Evolutionary conservation across 208 protist species (phyloP).

Genomic region (Leishmania mexicana): DNA sequence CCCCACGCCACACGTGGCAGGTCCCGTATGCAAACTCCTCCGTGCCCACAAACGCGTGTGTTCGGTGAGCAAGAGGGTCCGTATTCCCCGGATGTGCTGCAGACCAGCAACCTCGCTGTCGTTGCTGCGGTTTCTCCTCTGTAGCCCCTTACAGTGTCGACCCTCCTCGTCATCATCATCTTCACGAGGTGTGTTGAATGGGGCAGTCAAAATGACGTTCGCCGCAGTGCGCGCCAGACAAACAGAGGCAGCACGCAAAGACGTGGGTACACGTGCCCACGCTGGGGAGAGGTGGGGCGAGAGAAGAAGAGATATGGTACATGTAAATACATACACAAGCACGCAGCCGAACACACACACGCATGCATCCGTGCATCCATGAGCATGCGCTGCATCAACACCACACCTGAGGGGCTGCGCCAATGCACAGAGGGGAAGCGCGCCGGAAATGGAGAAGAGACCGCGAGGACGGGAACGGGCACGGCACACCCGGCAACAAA

Average conservation of each 20-base stretch:
- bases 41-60: neutral
- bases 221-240: neutral
- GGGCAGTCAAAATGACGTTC: neutral
- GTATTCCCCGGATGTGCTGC: neutral
- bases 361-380: neutral
- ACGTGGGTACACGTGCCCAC: neutral
- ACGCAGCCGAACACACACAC: neutral
- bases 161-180: neutral
- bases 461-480: neutral
- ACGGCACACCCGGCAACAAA: neutral
- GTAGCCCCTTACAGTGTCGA: neutral
- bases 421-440: neutral
- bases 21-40: neutral
- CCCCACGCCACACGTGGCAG: neutral
- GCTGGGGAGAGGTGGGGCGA: neutral
- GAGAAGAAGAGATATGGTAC: constrained; percentile 8
- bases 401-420: neutral
- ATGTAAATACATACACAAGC: neutral
- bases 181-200: neutral
- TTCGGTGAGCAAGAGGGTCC: neutral
- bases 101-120: neutral
- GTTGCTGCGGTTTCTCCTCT: neutral
- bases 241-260: neutral
- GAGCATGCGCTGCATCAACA: neutral
- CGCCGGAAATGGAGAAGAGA: neutral